These are phyloP conservation scores for Cordyceps cicadae DNA, from an alignment of 2,329 filamentous ascomycete genomes.

Conservation along the genomic window DNA sequence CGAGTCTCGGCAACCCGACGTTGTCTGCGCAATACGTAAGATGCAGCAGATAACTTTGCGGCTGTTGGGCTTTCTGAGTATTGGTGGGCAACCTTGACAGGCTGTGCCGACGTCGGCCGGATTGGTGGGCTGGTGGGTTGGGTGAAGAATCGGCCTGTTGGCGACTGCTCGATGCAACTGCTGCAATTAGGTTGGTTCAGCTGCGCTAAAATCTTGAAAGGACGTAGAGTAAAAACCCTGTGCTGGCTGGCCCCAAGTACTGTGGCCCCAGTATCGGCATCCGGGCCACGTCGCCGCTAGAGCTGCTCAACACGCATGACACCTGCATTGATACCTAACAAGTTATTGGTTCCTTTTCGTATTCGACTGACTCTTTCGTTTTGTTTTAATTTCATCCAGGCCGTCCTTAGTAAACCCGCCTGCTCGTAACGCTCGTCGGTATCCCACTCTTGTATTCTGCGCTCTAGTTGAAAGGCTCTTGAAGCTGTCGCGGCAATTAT, in stretches of 20 bases:
- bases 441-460: too few species aligned
- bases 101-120: constrained; percentile 12
- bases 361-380: background rate
- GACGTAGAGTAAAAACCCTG: background rate
- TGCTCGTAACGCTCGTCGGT: too few species aligned
- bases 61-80: background rate
- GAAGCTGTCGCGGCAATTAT: background rate
- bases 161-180: background rate
- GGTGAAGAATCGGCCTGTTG: background rate
- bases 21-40: background rate
- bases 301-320: background rate
- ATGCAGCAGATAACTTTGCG: background rate
- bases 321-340: background rate
- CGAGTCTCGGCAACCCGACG: background rate
- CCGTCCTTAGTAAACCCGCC: too few species aligned
- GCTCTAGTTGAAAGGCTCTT: background rate
- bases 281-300: background rate
- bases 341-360: too few species aligned
- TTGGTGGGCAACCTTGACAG: background rate
- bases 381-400: background rate
- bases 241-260: background rate
- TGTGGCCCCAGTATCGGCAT: constrained; percentile 8
- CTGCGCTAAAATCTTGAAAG: background rate
- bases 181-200: constrained; percentile 2
- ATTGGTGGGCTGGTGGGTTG: background rate